Evolutionary conservation across 106 monocot species (phyloP).

Genomic region (Dendrobium huoshanense): DNA sequence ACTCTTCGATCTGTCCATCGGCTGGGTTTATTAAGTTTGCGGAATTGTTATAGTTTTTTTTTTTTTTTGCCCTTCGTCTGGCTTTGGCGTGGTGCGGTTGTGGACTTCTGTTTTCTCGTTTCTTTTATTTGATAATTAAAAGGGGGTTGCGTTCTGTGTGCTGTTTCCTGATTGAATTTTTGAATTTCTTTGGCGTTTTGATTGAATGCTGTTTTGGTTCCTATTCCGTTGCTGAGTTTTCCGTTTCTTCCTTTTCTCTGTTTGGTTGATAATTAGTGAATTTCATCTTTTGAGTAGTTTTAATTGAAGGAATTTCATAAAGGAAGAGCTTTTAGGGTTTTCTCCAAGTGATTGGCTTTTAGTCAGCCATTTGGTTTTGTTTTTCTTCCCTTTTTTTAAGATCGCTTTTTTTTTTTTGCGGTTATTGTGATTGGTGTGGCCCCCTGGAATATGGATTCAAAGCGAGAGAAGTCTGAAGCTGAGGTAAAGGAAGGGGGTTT

Average conservation of each 20-base stretch:
- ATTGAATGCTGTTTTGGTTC: neutral
- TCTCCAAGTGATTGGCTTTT: too few species aligned
- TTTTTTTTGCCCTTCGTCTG: neutral
- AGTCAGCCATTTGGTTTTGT: neutral
- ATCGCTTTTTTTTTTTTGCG: neutral
- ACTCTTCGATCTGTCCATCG: neutral
- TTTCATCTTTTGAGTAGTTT: too few species aligned
- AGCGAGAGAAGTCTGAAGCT: neutral
- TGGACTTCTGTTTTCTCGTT: neutral
- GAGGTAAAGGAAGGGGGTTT: slow-evolving; percentile 9
- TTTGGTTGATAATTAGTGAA: neutral
- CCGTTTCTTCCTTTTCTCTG: neutral
- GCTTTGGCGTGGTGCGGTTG: neutral
- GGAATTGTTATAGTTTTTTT: neutral
- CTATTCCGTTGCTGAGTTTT: neutral
- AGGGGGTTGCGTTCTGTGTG: neutral
- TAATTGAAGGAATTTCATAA: too few species aligned
- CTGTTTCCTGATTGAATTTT: neutral
- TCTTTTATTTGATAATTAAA: neutral
- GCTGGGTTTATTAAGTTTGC: neutral
- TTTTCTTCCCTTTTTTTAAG: neutral
- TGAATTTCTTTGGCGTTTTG: neutral
- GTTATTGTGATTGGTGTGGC: neutral
- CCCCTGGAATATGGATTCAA: neutral
- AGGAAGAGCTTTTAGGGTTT: too few species aligned